Evolutionary conservation across 371 early-diverging fungal species (phyloP), one percentile per base, ranked within the genome.

Genomic region (Circinella minor): DNA sequence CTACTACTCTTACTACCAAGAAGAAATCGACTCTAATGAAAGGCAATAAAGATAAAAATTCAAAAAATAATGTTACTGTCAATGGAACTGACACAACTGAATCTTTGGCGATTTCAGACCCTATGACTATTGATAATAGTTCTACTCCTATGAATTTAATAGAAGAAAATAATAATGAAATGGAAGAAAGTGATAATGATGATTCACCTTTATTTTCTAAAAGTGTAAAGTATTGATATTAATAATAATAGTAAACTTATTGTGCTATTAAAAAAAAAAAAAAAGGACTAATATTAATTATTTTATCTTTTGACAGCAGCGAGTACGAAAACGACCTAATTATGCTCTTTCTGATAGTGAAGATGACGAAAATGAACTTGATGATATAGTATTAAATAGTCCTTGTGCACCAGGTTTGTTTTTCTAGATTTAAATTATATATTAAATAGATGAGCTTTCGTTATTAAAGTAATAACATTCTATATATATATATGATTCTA

Each of bases 291-390:
- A 43, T 51, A 51, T 51, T 13, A 13, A 14, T 13, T 34, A 7
- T 18, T 34, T 14, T 57, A 17, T 27, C 4, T 51, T 51, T 51
- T 51, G 51, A 51, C 51, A 57, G 57, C 57, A 27, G 7, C 57
- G 57, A 34, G 11, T 27, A 57, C 20, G 36, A 34, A 57, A 57
- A n/a, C 57, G 57, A 4, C 18, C 57, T 6, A 57, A 18, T n/a
- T 57, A 57, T 34, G 36, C 20, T 9, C 7, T 57, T 57, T 57
- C 57, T 34, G 55, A 36, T 36, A 38, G 27, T 36, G 63, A 71
- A 1, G 27, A 27, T 38, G 63, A 39, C 3, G 69, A 70, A 10
- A 77, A 78, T 55, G 75, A 80, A 65, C 74, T 78, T 60, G 71
- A 71, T 59, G 77, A 79, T 57, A 7, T 27, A 57, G 14, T 57